Evolutionary conservation across 2,329 filamentous ascomycete species (phyloP).

Genomic region (Diplodia mutila): DNA sequence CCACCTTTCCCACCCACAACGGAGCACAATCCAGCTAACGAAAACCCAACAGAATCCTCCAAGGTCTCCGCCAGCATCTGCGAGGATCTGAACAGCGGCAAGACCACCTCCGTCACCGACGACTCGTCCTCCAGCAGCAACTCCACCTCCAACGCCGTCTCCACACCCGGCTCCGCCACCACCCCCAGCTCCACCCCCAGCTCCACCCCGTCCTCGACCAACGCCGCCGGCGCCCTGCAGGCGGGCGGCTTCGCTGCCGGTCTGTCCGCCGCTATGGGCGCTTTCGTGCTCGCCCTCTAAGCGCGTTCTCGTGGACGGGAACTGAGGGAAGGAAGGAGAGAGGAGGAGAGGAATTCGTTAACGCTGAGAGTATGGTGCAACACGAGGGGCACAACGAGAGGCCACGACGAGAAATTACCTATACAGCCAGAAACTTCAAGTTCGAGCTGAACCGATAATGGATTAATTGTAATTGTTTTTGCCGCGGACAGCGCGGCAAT

Average conservation of each 20-base stretch:
- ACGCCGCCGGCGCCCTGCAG: slow-evolving; percentile 3
- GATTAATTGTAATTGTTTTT: slow-evolving; percentile 10
- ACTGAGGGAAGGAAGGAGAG: not conserved
- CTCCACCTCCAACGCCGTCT: not conserved
- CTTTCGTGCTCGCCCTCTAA: slow-evolving; percentile 7
- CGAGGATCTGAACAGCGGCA: slow-evolving; percentile 7
- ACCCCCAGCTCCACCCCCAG: not conserved
- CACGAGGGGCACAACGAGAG: not conserved
- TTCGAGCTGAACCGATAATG: slow-evolving; percentile 4
- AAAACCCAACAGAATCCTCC: not conserved
- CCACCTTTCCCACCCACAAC: not conserved
- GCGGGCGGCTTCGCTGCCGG: slow-evolving; percentile 3
- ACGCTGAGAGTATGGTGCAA: too few species aligned
- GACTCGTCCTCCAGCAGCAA: not conserved
- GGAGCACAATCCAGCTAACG: too few species aligned
- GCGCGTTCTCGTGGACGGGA: not conserved
- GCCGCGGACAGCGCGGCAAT: not conserved
- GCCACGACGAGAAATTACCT: not conserved
- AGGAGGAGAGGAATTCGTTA: too few species aligned
- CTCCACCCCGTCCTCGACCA: slow-evolving; percentile 5
- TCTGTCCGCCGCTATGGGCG: slow-evolving; percentile 3
- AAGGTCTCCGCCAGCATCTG: slow-evolving; percentile 15
- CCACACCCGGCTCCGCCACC: not conserved
- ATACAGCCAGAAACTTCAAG: not conserved
- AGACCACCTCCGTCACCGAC: not conserved